Base-by-base conservation (phyloP, 306 rosid genomes). In the Cicer pinnatifidum region DNA sequence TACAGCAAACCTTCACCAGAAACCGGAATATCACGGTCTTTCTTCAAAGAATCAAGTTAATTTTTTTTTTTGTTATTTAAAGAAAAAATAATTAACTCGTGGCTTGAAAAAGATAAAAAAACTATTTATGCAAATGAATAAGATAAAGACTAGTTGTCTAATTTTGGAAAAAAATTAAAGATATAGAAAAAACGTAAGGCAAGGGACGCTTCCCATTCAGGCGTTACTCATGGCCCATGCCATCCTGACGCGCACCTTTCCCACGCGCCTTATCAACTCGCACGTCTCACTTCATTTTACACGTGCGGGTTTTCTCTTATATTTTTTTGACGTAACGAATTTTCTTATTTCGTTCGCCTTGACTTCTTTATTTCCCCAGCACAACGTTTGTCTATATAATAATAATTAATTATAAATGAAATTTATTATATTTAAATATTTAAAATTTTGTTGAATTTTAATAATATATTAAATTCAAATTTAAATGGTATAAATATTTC, bases 211-310 rank as follows among this genome's bases (percentile, higher is more conserved):
- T 62, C 59, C 83, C 61, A 82, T 61, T 19, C 17, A 16, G 71
- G 66, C 72, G 12, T 70, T 56, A 44, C 44, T 11, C 16, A 53
- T 79, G 75, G 15, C 62, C 75, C 81, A 64, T 75, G 43, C 72
- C 11, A 79, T 47, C 71, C 47, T 66, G 67, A 82, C 83, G 78
- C 86, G 75, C 86, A 4, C 16, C 20, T 7, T 53, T 5, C 17
- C 3, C 83, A 63, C 71, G 67, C 76, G 78, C 59, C 39, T 37
- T 3, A 7, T 11, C 3, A 62, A 35, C 39, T 61, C 58, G 65
- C 81, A 62, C 65, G 77, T 57, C 5, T 73, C 33, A 41, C 41
- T 4, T 1, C 10, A 41, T 9, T 48, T 70, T 53, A 80, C 79
- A 67, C 84, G 80, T 80, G 84, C 80, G 61, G 15, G 16, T 46